Base-by-base conservation (phyloP, 495 filamentous ascomycete species). In the Trypethelium eluteriae region DNA sequence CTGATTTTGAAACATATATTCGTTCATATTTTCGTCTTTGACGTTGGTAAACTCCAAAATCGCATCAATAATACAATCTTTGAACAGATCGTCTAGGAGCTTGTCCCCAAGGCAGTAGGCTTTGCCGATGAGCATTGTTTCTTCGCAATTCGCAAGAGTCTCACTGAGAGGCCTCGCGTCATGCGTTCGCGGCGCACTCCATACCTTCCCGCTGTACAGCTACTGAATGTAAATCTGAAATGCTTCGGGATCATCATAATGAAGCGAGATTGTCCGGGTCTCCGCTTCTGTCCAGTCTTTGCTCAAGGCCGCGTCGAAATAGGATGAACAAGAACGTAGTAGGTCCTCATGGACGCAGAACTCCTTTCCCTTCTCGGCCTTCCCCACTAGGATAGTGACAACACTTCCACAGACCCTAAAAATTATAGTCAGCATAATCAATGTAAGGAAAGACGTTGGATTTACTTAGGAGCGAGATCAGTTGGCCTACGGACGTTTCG, bases 271-370 rank as follows among this genome's bases (percentile, higher is more conserved):
- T 1, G 10, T 38, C 7, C 69, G 63, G 2, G 61, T 39, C 16
- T 57, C 16, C 2, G 34, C 64, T 47, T 69, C 64, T 1, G 1
- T 59, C 67, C 63, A 69, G 12, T 66, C 63, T 12, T 67, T 68
- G 14, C 41, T 67, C 4, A 71, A 34, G 9, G 67, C 69, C 11
- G 69, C 67, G 12, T 64, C 35, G 67, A 71, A 69, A 64, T 66
- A 71, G 2, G 36, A 1, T 35, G 67, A 66, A 38, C 32, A 39
- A 25, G 46, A 36, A 38, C 59, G 59, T 2, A 71, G 56, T 12
- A 67, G 12, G 0, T 36, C 49, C 47, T 69, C 39, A 56, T 65
- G 63, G 5, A 71, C 9, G 2, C 36, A 34, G 39, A 67, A 71
- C 2, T 32, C 9, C 61, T 65, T 64, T 41, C 64, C 36, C 25